Evolutionary conservation across 495 filamentous ascomycete species (phyloP).

Genomic region (Penicillium dipodomyicola): DNA sequence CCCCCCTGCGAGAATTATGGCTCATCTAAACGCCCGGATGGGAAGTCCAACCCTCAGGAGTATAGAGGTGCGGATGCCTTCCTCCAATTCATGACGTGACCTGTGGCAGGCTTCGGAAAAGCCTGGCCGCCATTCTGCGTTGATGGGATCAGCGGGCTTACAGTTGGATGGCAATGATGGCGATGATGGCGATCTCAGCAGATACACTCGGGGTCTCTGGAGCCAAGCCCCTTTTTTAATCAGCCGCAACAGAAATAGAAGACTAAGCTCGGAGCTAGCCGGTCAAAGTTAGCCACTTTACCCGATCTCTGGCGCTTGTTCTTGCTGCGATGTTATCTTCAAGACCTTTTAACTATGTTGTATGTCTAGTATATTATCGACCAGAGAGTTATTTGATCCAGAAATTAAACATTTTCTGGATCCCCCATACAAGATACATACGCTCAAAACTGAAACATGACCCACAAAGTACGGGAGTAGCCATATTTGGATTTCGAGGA

Average conservation of each 20-base stretch:
- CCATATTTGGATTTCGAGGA: too few relatives aligned
- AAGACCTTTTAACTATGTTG: neutral
- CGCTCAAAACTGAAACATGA: too few relatives aligned
- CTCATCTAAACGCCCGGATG: conserved; percentile 16
- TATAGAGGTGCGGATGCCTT: conserved; percentile 24
- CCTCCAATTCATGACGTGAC: conserved; percentile 17
- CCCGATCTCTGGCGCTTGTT: too few relatives aligned
- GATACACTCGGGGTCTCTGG: conserved; percentile 2
- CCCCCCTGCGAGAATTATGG: conserved; percentile 22
- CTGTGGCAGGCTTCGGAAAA: conserved; percentile 12
- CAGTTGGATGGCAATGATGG: neutral
- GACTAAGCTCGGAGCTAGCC: neutral
- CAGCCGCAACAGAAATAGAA: neutral
- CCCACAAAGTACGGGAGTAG: too few relatives aligned
- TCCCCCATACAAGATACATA: too few relatives aligned
- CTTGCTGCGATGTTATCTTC: too few relatives aligned
- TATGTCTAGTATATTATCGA: neutral
- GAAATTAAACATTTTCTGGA: neutral
- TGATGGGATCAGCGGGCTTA: neutral
- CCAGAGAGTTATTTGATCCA: too few relatives aligned
- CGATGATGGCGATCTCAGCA: conserved; percentile 3
- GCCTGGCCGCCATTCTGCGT: conserved; percentile 7
- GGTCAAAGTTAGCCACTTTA: neutral
- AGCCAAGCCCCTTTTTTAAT: neutral
- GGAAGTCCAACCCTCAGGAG: conserved; percentile 2